A percentile compares a stretch with the other conserved stretches of the same genome.
phyloP scores from a whole-genome alignment of 371 early-diverging fungal species.

The Circinella minor region DNA sequence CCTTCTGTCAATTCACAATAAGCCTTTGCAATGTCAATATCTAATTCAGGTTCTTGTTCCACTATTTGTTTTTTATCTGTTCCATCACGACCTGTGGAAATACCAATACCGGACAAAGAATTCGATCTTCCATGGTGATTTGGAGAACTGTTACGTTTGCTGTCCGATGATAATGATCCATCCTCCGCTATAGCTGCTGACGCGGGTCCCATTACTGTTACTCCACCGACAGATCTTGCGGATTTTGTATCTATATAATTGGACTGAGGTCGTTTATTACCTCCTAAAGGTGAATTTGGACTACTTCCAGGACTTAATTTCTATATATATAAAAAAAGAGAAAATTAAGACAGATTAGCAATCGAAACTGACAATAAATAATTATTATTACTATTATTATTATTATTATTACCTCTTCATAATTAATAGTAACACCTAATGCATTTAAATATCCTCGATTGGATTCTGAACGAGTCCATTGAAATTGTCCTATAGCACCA shows the following conservation, averaged over 20 bases:
- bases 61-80: slow-evolving; percentile 22
- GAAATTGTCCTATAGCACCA: slow-evolving; percentile 55
- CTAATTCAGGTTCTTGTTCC: slow-evolving; percentile 51
- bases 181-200: background rate
- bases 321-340: background rate
- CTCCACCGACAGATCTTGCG: slow-evolving; percentile 6
- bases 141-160: background rate
- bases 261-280: slow-evolving; percentile 25
- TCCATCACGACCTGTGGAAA: slow-evolving; percentile 4
- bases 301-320: slow-evolving; percentile 11
- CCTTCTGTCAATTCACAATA: slow-evolving; percentile 60
- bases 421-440: slow-evolving; percentile 49
- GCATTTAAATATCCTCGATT: slow-evolving; percentile 50
- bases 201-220: background rate
- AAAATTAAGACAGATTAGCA: too few relatives aligned
- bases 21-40: slow-evolving; percentile 57
- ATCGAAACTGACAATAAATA: too few relatives aligned
- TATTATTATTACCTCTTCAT: slow-evolving; percentile 27
- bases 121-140: slow-evolving; percentile 7
- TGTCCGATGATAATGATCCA: background rate
- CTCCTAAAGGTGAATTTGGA: slow-evolving; percentile 6
- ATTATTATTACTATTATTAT: too few relatives aligned
- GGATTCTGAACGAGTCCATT: slow-evolving; percentile 59
- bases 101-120: slow-evolving; percentile 1
- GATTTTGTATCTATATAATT: slow-evolving; percentile 22